Evolutionary conservation across 2,329 filamentous ascomycete genomes (phyloP).

Genomic region (Colletotrichum falcatum): DNA sequence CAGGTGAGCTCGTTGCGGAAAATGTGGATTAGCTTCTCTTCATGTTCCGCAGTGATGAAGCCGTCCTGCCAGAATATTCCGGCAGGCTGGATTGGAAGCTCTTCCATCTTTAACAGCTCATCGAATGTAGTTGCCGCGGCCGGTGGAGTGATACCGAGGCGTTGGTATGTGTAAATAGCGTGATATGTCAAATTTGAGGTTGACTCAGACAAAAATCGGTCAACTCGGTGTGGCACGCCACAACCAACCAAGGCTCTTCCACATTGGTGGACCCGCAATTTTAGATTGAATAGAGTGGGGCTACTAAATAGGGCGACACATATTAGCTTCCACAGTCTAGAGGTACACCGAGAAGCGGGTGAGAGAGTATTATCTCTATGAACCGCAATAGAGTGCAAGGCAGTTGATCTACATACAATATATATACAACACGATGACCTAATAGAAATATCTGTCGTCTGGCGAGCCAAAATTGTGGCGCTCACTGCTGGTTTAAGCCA

Average conservation of each 20-base stretch:
- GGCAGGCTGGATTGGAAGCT: conserved; percentile 47
- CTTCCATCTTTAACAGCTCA: conserved; percentile 35
- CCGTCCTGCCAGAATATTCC: conserved; percentile 59
- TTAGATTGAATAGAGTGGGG: not conserved
- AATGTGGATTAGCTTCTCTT: conserved; percentile 56
- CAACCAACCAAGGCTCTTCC: not conserved
- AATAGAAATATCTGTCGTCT: too few species aligned
- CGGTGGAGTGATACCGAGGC: not conserved
- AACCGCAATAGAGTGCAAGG: too few species aligned
- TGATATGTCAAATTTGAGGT: not conserved
- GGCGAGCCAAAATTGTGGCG: too few species aligned
- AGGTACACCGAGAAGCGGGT: not conserved
- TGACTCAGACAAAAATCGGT: not conserved
- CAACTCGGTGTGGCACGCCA: not conserved
- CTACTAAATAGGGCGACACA: too few species aligned
- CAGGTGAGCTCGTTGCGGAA: conserved; percentile 59
- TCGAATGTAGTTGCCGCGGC: not conserved
- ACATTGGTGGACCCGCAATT: not conserved
- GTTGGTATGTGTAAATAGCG: not conserved
- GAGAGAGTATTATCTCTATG: not conserved
- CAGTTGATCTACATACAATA: too few species aligned
- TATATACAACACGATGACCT: too few species aligned
- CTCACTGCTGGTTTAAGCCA: too few species aligned
- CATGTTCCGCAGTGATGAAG: conserved; percentile 60
- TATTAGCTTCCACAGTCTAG: not conserved